Conservation (phyloP, 768 basidiomycete genomes). For the Solioccasus polychromus region DNA sequence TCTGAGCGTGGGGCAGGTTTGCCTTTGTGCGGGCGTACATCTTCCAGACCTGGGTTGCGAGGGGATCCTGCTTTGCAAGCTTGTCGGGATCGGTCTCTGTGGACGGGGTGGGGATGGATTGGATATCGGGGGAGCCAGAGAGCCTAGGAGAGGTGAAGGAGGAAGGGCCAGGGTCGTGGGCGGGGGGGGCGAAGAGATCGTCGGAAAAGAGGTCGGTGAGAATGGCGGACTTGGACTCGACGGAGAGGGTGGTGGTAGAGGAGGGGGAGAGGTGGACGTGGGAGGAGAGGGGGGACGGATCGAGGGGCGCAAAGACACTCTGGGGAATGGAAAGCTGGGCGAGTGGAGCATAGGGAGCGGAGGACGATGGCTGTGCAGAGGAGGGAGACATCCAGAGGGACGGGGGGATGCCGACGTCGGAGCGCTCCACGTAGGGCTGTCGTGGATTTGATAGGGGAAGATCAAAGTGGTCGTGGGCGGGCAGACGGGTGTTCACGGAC, state of each 20-base stretch:
- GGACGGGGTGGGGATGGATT: conserved; percentile 38
- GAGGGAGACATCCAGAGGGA: conserved; percentile 85
- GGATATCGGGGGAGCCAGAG: conserved; percentile 68
- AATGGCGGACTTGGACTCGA: conserved; percentile 59
- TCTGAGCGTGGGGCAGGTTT: conserved; percentile 84
- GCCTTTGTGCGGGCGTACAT: conserved; percentile 91
- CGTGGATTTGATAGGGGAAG: conserved; percentile 21
- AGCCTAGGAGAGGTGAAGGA: conserved; percentile 63
- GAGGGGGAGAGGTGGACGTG: conserved; percentile 38
- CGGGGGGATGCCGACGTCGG: conserved; percentile 58
- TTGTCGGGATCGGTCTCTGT: conserved; percentile 57
- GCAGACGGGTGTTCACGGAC: conserved; percentile 7
- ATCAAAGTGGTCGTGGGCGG: conserved; percentile 17
- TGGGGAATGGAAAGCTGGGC: conserved; percentile 36
- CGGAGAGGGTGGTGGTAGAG: conserved; percentile 42
- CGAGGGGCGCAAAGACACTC: conserved; percentile 30
- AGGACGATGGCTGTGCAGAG: conserved; percentile 44
- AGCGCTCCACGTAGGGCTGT: conserved; percentile 45
- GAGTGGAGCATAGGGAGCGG: conserved; percentile 39
- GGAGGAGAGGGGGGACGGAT: conserved; percentile 35
- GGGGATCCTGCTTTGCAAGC: conserved; percentile 80
- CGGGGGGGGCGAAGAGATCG: conserved; percentile 49
- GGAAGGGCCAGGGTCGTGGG: conserved; percentile 38
- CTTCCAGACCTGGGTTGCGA: conserved; percentile 96
- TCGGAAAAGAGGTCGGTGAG: conserved; percentile 70